Evolutionary conservation across 768 basidiomycete species (phyloP).

Genomic region (Basidioascus undulatus): DNA sequence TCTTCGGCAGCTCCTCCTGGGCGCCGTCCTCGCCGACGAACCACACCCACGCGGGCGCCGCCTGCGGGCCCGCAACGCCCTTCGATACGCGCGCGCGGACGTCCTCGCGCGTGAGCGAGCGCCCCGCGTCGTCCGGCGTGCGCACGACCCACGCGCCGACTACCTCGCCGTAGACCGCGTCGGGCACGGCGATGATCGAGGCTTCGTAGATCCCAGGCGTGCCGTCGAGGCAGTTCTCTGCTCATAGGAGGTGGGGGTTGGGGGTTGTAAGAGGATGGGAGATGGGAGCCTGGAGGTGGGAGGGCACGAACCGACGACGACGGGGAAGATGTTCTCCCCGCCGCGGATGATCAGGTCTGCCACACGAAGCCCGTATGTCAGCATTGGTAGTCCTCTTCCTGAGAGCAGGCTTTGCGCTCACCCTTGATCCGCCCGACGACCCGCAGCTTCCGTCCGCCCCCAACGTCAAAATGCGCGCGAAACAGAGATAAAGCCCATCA

Average conservation of each 20-base stretch:
- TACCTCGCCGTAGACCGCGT: slow-evolving; percentile 43
- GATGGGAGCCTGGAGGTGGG: too few relatives aligned
- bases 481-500: not conserved
- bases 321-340: too few relatives aligned
- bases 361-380: too few relatives aligned
- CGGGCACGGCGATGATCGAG: slow-evolving; percentile 46
- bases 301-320: too few relatives aligned
- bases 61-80: slow-evolving; percentile 40
- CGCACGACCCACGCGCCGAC: slow-evolving; percentile 61
- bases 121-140: slow-evolving; percentile 16
- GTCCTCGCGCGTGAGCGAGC: slow-evolving; percentile 26
- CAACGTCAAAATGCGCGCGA: not conserved
- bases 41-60: slow-evolving; percentile 61
- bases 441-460: slow-evolving; percentile 16
- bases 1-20: slow-evolving; percentile 44
- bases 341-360: slow-evolving; percentile 71
- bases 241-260: too few relatives aligned
- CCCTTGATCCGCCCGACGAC: slow-evolving; percentile 63
- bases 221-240: slow-evolving; percentile 32
- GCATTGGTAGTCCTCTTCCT: not conserved
- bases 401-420: not conserved
- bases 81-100: too few relatives aligned
- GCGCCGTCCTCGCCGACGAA: slow-evolving; percentile 43
- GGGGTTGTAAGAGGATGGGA: too few relatives aligned
- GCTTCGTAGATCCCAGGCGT: slow-evolving; percentile 40